phyloP scores from a whole-genome alignment of 2,329 filamentous ascomycete species.

The Penicillium sclerotigenum region DNA sequence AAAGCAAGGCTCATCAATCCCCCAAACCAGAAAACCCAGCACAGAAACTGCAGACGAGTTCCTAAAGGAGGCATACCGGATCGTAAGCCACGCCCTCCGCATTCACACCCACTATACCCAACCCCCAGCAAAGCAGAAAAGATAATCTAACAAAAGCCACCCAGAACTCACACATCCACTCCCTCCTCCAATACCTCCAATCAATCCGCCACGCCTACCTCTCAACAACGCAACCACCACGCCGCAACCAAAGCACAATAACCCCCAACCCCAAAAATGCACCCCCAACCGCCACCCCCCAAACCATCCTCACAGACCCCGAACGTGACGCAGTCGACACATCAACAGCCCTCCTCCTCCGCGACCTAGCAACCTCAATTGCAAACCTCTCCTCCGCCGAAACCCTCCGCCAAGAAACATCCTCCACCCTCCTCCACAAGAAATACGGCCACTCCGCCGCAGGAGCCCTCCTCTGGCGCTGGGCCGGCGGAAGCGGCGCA shows the following conservation, averaged over 20 bases:
- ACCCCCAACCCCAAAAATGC: constrained; percentile 18
- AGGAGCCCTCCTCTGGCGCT: constrained; percentile 47
- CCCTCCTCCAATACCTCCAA: constrained; percentile 74
- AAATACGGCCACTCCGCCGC: constrained; percentile 59
- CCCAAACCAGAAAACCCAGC: constrained; percentile 10
- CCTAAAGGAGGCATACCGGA: constrained; percentile 88
- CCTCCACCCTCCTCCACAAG: constrained; percentile 66
- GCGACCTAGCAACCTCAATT: constrained; percentile 80
- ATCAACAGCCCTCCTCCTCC: constrained; percentile 78
- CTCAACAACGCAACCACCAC: constrained; percentile 65
- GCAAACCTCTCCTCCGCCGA: constrained; percentile 77
- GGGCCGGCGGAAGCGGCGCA: constrained; percentile 55
- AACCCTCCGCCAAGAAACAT: constrained; percentile 73
- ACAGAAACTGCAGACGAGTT: constrained; percentile 69
- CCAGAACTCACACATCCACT: constrained; percentile 80
- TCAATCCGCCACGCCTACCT: constrained; percentile 88
- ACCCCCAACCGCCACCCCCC: constrained; percentile 43
- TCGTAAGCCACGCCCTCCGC: constrained; percentile 53
- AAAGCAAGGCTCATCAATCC: constrained; percentile 34
- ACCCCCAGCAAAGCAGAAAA: not conserved
- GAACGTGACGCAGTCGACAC: constrained; percentile 85
- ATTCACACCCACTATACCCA: not conserved
- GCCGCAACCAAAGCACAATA: constrained; percentile 30
- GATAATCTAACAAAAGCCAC: not conserved
- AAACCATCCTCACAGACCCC: constrained; percentile 64